These are phyloP conservation scores for Thamnidium elegans DNA, from an alignment of 192 early-diverging fungal species.

Conservation along the genomic window DNA sequence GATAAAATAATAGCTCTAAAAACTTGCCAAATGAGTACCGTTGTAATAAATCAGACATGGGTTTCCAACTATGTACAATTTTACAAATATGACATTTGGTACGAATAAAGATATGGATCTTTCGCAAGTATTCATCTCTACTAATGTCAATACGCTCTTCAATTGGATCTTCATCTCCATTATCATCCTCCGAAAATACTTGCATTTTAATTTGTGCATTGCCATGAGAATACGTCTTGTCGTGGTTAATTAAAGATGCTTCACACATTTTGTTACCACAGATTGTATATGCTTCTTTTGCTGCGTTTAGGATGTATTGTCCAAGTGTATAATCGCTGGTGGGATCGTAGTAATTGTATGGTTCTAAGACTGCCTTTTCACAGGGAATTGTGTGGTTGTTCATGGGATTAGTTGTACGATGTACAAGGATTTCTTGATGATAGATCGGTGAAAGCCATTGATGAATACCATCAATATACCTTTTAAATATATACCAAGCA, in stretches of 20 bases:
- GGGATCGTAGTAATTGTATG: slow-evolving; percentile 74
- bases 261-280: slow-evolving; percentile 77
- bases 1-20: slow-evolving; percentile 89
- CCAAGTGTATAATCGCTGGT: slow-evolving; percentile 82
- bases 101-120: slow-evolving; percentile 8
- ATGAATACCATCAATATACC: not conserved
- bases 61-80: not conserved
- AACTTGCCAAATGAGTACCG: slow-evolving; percentile 98
- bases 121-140: slow-evolving; percentile 5
- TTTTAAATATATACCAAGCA: slow-evolving; percentile 44
- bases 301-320: slow-evolving; percentile 82
- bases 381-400: slow-evolving; percentile 59
- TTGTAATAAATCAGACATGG: slow-evolving; percentile 80
- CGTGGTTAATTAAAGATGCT: slow-evolving; percentile 76
- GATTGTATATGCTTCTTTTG: slow-evolving; percentile 55
- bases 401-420: slow-evolving; percentile 63
- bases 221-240: slow-evolving; percentile 84
- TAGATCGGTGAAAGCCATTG: slow-evolving; percentile 58
- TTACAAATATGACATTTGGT: slow-evolving; percentile 2
- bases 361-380: slow-evolving; percentile 63
- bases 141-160: not conserved
- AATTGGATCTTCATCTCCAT: not conserved
- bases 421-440: slow-evolving; percentile 68
- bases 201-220: slow-evolving; percentile 73
- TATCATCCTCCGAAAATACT: slow-evolving; percentile 27